Conservation (phyloP, 2,329 filamentous ascomycete genomes). For the Xylariaceae sp. region DNA sequence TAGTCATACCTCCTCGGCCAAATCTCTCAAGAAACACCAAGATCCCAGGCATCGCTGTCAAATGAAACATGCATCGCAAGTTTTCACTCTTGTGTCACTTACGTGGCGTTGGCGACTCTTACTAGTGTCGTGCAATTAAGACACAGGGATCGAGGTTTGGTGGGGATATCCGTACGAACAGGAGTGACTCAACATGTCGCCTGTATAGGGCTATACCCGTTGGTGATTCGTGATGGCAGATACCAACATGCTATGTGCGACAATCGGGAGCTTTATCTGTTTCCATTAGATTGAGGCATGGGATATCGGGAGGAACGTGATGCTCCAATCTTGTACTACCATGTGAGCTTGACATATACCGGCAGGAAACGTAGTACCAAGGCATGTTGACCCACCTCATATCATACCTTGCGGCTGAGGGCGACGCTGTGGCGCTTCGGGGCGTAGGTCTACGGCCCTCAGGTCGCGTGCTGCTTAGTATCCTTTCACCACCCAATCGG, state of each 20-base stretch:
- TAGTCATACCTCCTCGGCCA: neutral
- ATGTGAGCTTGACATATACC: slow-evolving; percentile 17
- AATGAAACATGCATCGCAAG: neutral
- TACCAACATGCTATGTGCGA: neutral
- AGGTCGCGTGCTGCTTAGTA: neutral
- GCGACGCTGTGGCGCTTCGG: slow-evolving; percentile 7
- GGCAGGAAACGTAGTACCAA: neutral
- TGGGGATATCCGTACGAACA: slow-evolving; percentile 27
- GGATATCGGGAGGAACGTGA: neutral
- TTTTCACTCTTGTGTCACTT: slow-evolving; percentile 1
- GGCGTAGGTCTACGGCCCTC: slow-evolving; percentile 3
- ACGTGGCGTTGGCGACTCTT: slow-evolving; percentile 11
- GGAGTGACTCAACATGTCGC: slow-evolving; percentile 4
- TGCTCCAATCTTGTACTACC: slow-evolving; percentile 3
- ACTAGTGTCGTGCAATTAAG: neutral
- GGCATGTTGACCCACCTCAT: slow-evolving; percentile 1
- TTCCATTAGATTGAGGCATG: slow-evolving; percentile 11
- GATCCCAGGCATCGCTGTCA: neutral
- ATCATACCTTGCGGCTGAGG: neutral
- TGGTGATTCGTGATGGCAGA: neutral
- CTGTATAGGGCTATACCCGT: neutral
- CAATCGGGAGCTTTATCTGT: slow-evolving; percentile 8
- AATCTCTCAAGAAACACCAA: neutral
- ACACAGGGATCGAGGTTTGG: slow-evolving; percentile 9
- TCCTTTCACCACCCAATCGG: no score